These are phyloP conservation scores for Nakazawaea laoshanensis DNA, from an alignment of 805 yeast species.

Conservation along the genomic window DNA sequence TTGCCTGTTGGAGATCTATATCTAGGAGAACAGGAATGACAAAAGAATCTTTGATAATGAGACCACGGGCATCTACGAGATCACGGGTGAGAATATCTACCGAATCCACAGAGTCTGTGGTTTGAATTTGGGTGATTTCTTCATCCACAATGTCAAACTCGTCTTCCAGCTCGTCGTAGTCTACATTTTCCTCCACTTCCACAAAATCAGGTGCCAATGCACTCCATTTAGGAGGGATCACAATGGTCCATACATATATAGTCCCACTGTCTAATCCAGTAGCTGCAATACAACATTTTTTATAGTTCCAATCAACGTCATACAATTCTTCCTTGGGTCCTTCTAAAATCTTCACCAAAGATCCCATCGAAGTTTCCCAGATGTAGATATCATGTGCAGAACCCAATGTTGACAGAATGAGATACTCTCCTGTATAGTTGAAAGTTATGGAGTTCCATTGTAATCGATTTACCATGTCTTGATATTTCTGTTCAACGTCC, in stretches of 20 bases:
- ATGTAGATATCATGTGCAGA: constrained; percentile 83
- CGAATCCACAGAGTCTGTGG: constrained; percentile 47
- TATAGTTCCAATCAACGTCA: constrained; percentile 81
- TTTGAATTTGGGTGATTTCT: constrained; percentile 50
- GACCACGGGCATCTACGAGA: constrained; percentile 63
- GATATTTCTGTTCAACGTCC: constrained; percentile 67
- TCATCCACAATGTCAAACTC: constrained; percentile 81
- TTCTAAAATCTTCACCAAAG: constrained; percentile 81
- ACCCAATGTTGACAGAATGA: constrained; percentile 85
- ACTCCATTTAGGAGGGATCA: constrained; percentile 89
- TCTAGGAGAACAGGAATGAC: constrained; percentile 45
- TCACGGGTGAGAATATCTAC: constrained; percentile 67
- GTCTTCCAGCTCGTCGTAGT: constrained; percentile 81
- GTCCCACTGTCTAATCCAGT: constrained; percentile 83
- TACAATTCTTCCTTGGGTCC: constrained; percentile 85
- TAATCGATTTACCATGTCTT: constrained; percentile 79
- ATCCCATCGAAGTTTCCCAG: constrained; percentile 88
- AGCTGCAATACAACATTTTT: constrained; percentile 66
- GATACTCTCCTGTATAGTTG: constrained; percentile 69
- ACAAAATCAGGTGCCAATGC: constrained; percentile 95
- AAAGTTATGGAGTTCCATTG: constrained; percentile 83
- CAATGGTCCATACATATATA: constrained; percentile 74
- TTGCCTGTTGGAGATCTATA: too few relatives aligned
- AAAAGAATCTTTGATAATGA: constrained; percentile 45
- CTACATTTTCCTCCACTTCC: constrained; percentile 86